Evolutionary conservation across 345 rosid genomes (phyloP), one percentile per base, ranked within the genome.

Genomic region (Schrenkiella parvula): DNA sequence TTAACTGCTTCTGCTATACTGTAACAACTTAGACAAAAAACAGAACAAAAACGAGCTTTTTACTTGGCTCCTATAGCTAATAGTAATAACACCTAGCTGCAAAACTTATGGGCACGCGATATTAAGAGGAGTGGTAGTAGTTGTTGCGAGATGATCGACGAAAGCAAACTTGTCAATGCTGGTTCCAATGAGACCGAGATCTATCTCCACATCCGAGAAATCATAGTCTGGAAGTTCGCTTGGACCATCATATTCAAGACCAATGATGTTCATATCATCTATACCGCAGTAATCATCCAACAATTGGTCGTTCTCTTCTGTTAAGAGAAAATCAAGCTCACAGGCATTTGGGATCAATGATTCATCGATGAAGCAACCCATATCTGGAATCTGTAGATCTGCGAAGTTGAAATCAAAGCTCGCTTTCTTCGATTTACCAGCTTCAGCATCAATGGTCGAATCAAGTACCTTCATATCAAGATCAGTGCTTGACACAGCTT

Each of bases 161-260:
- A 70, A 70, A 8, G 56, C 21, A 17, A 66, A 74, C 47, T 78
- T 76, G 41, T 80, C 84, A 18, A 81, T 81, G 10, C 86, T 80
- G 6, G 82, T 84, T 29, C 72, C 83, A 34, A 68, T 53, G 43
- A 68, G 74, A 42, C 84, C 87, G 3, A 91, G 87, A 53, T 85
- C 93, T 6, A 89, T 86, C 38, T 78, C 81, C 53, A 68, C 64
- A 1, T 78, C 81, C 9, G 75, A 57, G 68, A 82, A 82, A 68
- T 92, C 95, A 52, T 75, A 92, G 79, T 92, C 99, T 0, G 99
- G 99, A 26, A 95, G 95, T 63, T 81, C 95, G 0, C 84, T 85
- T 5, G 86, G 84, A 17, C 73, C 82, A 6, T 80, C 82, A 0
- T 68, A 72, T 5, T 75, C 85, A 0, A 90, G 58, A 19, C 96